These are phyloP conservation scores for Pseudogymnoascus sp. DNA, from an alignment of 2,329 filamentous ascomycete genomes.

Conservation along the genomic window DNA sequence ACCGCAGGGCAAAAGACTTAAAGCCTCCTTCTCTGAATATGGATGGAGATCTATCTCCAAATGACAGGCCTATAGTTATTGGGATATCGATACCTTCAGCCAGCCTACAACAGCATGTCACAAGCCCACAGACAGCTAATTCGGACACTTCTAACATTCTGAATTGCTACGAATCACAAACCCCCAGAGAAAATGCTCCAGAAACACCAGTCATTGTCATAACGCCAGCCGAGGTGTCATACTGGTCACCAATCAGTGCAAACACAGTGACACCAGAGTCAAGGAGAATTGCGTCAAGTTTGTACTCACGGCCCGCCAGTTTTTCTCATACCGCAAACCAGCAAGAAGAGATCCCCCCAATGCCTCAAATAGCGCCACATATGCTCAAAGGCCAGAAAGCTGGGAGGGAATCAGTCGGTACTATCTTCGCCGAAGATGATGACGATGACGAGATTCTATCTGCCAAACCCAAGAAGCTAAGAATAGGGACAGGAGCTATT, in stretches of 20 bases:
- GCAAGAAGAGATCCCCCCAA: constrained; percentile 43
- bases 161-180: constrained; percentile 19
- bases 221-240: constrained; percentile 36
- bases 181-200: constrained; percentile 17
- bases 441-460: constrained; percentile 1
- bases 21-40: constrained; percentile 11
- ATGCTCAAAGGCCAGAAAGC: constrained; percentile 20
- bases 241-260: constrained; percentile 24
- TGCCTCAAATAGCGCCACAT: constrained; percentile 45
- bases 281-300: constrained; percentile 19
- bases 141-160: constrained; percentile 21
- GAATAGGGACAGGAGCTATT: constrained; percentile 46
- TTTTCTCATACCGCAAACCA: constrained; percentile 23
- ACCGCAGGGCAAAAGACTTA: background rate
- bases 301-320: constrained; percentile 51
- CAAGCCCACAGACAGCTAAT: constrained; percentile 40
- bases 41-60: constrained; percentile 50
- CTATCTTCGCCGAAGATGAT: constrained; percentile 23
- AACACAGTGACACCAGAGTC: constrained; percentile 13
- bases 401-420: constrained; percentile 23
- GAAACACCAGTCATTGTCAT: constrained; percentile 44
- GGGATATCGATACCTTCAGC: constrained; percentile 58
- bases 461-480: constrained; percentile 13
- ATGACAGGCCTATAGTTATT: constrained; percentile 64
- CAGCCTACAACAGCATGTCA: constrained; percentile 35